Base-by-base conservation (phyloP, 768 basidiomycete genomes). In the Lepiota brunneoincarnata region DNA sequence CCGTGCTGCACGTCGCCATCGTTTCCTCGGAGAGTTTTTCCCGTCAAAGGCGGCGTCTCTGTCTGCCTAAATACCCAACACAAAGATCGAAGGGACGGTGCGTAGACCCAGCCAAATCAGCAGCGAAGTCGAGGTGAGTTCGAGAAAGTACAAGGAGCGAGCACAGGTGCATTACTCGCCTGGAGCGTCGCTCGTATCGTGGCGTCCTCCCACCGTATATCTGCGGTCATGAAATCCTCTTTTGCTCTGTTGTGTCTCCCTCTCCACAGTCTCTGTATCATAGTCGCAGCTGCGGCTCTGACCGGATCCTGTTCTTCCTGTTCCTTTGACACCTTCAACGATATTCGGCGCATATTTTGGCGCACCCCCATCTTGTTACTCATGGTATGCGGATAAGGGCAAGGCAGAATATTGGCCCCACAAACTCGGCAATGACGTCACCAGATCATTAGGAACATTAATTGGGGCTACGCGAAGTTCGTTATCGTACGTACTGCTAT, bases 1-100 rank as follows among this genome's bases (percentile, higher is more conserved):
- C 55, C 76, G 75, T 2, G 65, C 71, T 0, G 74, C 77, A 6
- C 82, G 71, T 44, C 68, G 67, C 81, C 80, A 83, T 1, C 82
- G 72, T 9, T 74, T 65, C 18, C 64, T 65, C 3, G 75, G 70
- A 3, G 73, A 67, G 54, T 82, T 82, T 55, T 66, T 66, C n/a
- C 77, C 80, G 14, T 73, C 62, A 2, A 69, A 60, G 1, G 81
- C 81, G 4, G 70, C 76, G 17, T 68, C 58, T 48, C 78, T 65
- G 37, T 70, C 71, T 17, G 75, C 64, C 76, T 80, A 57, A 18
- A 12, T 23, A 17, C 2, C 11, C 18, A 44, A 17, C 28, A 38
- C 7, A 18, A 37, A 28, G 21, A 10, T 34, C 14, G 31, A n/a
- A n/a, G 31, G 4, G 7, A 31, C 7, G 7, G 31, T 10, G 31